phyloP scores from a whole-genome alignment of 225 moss, liverwort and hornwort genomes.

The Pseudisothecium myosuroides region DNA sequence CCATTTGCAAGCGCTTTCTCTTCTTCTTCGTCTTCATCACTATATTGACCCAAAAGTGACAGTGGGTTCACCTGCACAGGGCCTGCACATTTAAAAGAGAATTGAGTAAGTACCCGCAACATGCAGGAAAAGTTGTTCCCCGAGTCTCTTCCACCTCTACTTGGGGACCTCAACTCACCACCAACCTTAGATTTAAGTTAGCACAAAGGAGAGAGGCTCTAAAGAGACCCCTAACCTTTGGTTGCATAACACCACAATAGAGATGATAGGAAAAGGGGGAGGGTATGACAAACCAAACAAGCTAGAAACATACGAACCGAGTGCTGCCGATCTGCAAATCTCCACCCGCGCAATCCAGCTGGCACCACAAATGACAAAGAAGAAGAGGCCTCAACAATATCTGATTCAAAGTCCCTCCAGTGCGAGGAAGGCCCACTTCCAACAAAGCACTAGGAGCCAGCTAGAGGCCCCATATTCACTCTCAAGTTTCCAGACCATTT shows the following conservation, averaged over 20 bases:
- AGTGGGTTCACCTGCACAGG: slow-evolving; percentile 53
- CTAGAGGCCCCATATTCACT: slow-evolving; percentile 55
- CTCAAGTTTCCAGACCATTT: slow-evolving; percentile 51
- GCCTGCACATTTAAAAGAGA: slow-evolving; percentile 36
- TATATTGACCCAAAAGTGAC: slow-evolving; percentile 52
- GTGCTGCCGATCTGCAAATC: slow-evolving; percentile 81
- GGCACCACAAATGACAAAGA: slow-evolving; percentile 81
- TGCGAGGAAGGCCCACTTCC: slow-evolving; percentile 44
- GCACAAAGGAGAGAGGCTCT: slow-evolving; percentile 55
- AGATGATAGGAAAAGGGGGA: slow-evolving; percentile 50
- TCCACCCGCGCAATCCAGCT: slow-evolving; percentile 82
- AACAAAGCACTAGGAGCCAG: slow-evolving; percentile 56
- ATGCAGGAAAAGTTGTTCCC: slow-evolving; percentile 16
- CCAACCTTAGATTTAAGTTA: slow-evolving; percentile 49
- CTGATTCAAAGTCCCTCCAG: slow-evolving; percentile 69
- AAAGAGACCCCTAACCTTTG: slow-evolving; percentile 37
- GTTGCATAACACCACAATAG: slow-evolving; percentile 47
- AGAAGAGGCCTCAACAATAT: slow-evolving; percentile 75
- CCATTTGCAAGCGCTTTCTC: slow-evolving; percentile 19
- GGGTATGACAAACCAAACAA: slow-evolving; percentile 74
- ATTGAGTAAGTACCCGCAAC: slow-evolving; percentile 1
- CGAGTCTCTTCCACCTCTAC: slow-evolving; percentile 15
- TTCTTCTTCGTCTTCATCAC: slow-evolving; percentile 62
- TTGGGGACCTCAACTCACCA: slow-evolving; percentile 28
- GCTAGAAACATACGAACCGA: slow-evolving; percentile 90